Evolutionary conservation across 805 yeast genomes (phyloP), one percentile per base, ranked within the genome.

Genomic region (Komagataella mondaviorum): DNA sequence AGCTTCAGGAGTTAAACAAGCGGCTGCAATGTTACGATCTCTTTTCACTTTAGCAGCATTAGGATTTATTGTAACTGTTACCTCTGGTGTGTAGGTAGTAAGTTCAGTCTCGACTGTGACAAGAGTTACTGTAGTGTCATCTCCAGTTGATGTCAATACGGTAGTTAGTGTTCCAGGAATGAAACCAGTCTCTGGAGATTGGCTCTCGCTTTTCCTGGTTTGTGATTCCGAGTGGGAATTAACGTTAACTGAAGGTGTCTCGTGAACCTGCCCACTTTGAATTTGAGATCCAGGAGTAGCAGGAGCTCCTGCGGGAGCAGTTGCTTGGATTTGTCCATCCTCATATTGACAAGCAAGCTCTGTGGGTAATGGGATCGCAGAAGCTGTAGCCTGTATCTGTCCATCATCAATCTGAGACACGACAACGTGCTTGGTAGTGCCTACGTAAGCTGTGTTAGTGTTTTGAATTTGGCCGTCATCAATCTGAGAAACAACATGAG

Each of bases 1-100:
- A 47, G 85, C 69, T 56, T 72, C 68, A 47, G 66, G 67, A 49
- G 72, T 65, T 50, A 69, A 62, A 66, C 86, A 79, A 44, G 80
- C 64, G 39, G 61, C 65, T 39, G 64, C 54, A 12, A 49, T 30
- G 39, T 30, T 24, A 10, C 12, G 10, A 8, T 30, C n/a, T 5
- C 39, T 30, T 12, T 45, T 45, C 24, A 48, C 49, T 22, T 48
- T 30, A 46, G 52, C 46, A 23, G 54, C 47, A 6, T 20, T 23
- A 6, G 22, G 24, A 7, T 45, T 45, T 14, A 30, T 14, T 10
- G 39, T 30, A 30, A 30, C 39, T 30, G 39, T 30, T 5, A 30
- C 39, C 14, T 30, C 39, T 30, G 39, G 39, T 7, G 39, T 30
- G 6, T 7, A 18, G 6, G 56, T 45, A 6, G 51, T 45, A 6